Conservation (phyloP, 768 basidiomycete species). For the Pleurotus cornucopiae region DNA sequence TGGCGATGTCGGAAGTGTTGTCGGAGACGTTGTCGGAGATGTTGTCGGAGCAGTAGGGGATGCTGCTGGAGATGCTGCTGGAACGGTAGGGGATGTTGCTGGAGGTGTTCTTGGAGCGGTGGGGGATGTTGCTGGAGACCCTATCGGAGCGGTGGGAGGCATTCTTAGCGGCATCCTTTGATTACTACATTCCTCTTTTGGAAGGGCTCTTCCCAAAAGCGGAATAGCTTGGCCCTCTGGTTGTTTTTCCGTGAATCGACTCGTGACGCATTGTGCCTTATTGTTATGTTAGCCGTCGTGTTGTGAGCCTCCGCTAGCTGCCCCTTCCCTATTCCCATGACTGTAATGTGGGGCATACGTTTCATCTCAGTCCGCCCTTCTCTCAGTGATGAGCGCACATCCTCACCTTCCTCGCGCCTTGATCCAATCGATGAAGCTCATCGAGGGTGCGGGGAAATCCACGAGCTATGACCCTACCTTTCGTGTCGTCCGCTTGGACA, state of each 20-base stretch:
- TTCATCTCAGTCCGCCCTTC: neutral
- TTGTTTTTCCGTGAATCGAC: neutral
- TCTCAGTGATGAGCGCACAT: neutral
- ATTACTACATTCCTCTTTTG: neutral
- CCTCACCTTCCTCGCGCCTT: neutral
- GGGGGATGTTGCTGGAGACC: no score
- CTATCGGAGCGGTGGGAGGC: no score
- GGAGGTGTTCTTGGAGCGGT: no score
- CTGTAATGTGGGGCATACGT: neutral
- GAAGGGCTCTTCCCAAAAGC: neutral
- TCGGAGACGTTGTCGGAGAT: neutral
- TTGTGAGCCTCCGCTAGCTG: no score
- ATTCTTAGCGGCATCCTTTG: no score
- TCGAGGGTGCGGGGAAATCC: neutral
- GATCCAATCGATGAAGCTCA: slow-evolving; percentile 3
- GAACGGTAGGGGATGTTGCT: neutral
- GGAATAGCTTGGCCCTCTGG: neutral
- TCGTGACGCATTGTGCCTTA: no score
- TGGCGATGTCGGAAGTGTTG: neutral
- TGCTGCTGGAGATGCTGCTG: neutral
- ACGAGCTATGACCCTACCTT: slow-evolving; percentile 5
- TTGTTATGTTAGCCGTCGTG: no score
- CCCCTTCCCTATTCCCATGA: neutral
- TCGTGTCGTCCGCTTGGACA: slow-evolving; percentile 1
- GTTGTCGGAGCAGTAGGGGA: neutral